Percentiles rank a stretch among this genome's conserved stretches.
phyloP scores from a whole-genome alignment of 805 yeast genomes.

The Peterozyma toletana region DNA sequence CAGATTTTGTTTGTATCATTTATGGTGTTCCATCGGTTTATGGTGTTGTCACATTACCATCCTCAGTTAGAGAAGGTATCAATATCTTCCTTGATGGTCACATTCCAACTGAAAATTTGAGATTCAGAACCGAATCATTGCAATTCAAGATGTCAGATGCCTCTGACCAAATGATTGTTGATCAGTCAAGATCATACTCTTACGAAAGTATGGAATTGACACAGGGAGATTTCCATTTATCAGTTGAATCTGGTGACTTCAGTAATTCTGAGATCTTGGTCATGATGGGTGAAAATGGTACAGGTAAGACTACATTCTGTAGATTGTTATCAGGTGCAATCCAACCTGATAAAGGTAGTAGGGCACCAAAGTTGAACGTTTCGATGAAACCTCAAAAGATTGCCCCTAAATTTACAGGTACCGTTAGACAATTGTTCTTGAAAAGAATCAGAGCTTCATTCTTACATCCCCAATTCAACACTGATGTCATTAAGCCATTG shows the following conservation, averaged over 20 bases:
- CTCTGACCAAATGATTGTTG: conserved; percentile 64
- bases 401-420: conserved; percentile 98
- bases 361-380: conserved; percentile 83
- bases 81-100: conserved; percentile 98
- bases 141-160: conserved; percentile 93
- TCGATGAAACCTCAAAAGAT: conserved; percentile 99
- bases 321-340: conserved; percentile 90
- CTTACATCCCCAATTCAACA: conserved; percentile 94
- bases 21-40: conserved; percentile 98
- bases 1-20: conserved; percentile 93
- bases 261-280: conserved; percentile 95
- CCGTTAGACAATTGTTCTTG: conserved; percentile 95
- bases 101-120: conserved; percentile 92
- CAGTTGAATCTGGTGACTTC: conserved; percentile 81
- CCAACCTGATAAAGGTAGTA: conserved; percentile 73
- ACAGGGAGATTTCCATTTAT: conserved; percentile 90
- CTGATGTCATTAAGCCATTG: conserved; percentile 95
- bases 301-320: conserved; percentile 98
- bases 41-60: conserved; percentile 96
- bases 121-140: conserved; percentile 93
- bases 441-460: conserved; percentile 93
- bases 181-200: conserved; percentile 68
- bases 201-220: conserved; percentile 85
- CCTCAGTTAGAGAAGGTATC: conserved; percentile 98
- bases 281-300: conserved; percentile 99